A percentile compares a stretch with the other conserved stretches of the same genome.
phyloP scores from a whole-genome alignment of 805 yeast species.

The Priceomyces fermenticarens region DNA sequence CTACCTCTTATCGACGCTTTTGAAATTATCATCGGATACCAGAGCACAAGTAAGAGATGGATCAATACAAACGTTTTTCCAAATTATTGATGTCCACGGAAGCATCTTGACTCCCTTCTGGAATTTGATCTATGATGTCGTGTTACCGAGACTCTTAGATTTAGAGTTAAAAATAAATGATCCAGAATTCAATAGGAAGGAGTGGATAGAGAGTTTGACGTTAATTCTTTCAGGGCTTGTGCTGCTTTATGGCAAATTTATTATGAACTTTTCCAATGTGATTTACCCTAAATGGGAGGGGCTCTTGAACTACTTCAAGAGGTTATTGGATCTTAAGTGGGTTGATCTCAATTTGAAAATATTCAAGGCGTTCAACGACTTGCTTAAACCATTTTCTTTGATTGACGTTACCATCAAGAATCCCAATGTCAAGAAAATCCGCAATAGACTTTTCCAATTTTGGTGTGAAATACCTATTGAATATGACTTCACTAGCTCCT shows the following conservation, averaged over 20 bases:
- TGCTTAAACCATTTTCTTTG: conserved; percentile 35
- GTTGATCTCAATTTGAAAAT: conserved; percentile 54
- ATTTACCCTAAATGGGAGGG: conserved; percentile 50
- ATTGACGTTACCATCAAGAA: conserved; percentile 3
- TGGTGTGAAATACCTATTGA: conserved; percentile 45
- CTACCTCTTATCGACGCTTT: conserved; percentile 58
- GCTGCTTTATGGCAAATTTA: conserved; percentile 54
- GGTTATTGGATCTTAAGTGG: conserved; percentile 38
- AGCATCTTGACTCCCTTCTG: conserved; percentile 52
- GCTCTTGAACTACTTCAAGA: conserved; percentile 48
- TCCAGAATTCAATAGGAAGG: conserved; percentile 25
- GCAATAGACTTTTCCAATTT: conserved; percentile 44
- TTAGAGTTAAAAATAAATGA: conserved; percentile 24
- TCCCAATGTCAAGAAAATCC: conserved; percentile 12
- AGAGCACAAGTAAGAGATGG: conserved; percentile 87
- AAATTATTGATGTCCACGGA: conserved; percentile 75
- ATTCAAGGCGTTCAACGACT: conserved; percentile 50
- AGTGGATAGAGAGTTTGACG: conserved; percentile 60
- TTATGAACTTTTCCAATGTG: conserved; percentile 32
- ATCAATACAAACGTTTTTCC: conserved; percentile 82
- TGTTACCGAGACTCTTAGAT: conserved; percentile 48
- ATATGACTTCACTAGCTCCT: conserved; percentile 39
- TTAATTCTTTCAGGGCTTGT: conserved; percentile 66
- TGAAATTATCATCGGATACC: conserved; percentile 59
- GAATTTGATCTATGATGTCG: conserved; percentile 63